Percentiles rank a stretch among this genome's conserved stretches.
These are phyloP conservation scores for cucumber (Cucumis sativus) DNA, from an alignment of 306 rosid species.

Conservation along the genomic window DNA sequence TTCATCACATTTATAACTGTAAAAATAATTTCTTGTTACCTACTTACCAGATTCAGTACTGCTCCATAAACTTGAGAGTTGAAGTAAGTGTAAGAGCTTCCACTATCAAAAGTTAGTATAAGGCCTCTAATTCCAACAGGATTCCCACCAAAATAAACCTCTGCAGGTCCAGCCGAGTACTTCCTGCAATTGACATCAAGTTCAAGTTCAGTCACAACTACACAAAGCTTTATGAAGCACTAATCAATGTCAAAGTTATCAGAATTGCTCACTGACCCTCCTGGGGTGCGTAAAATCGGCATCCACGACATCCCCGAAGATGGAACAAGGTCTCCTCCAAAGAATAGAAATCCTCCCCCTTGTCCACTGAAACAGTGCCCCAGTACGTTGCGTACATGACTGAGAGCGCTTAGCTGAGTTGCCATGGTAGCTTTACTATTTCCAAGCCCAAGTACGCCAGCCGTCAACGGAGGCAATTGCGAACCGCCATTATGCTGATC, in stretches of 20 bases:
- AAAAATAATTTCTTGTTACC: neutral
- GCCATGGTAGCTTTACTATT: constrained; percentile 35
- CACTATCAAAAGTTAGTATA: constrained; percentile 59
- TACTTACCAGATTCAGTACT: constrained; percentile 39
- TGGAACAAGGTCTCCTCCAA: constrained; percentile 47
- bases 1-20: neutral
- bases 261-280: constrained; percentile 27
- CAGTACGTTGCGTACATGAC: constrained; percentile 30
- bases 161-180: constrained; percentile 63
- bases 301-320: constrained; percentile 47
- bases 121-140: constrained; percentile 40
- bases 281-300: constrained; percentile 21
- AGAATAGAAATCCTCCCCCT: constrained; percentile 71
- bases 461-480: constrained; percentile 27
- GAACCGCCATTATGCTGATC: constrained; percentile 28
- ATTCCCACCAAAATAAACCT: constrained; percentile 37
- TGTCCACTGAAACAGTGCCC: constrained; percentile 57
- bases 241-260: neutral
- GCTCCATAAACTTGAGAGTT: constrained; percentile 31
- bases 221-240: neutral
- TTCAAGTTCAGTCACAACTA: neutral
- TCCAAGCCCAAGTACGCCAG: constrained; percentile 83
- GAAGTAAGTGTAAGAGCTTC: constrained; percentile 79
- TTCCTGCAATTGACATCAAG: constrained; percentile 27
- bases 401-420: constrained; percentile 37